These are phyloP conservation scores for Scheffersomyces parashehatae DNA, from an alignment of 1,139 yeast species.

Conservation along the genomic window DNA sequence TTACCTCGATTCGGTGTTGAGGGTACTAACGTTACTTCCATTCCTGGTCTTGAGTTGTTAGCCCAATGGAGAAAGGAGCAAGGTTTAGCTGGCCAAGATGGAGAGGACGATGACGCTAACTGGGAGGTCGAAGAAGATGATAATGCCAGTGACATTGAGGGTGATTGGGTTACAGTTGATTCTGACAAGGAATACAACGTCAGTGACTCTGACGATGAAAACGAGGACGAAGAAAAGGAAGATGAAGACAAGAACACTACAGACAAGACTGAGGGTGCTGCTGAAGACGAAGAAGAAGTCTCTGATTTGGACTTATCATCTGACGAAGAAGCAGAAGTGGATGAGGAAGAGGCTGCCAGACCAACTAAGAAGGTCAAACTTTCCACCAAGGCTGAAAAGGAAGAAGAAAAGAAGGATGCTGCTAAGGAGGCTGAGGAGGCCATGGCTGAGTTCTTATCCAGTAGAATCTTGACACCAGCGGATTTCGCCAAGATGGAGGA, in stretches of 20 bases:
- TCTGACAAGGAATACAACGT: slow-evolving; percentile 58
- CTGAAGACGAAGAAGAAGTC: slow-evolving; percentile 40
- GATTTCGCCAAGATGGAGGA: slow-evolving; percentile 95
- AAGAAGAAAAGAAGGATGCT: slow-evolving; percentile 7
- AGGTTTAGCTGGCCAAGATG: slow-evolving; percentile 46
- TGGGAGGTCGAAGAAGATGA: slow-evolving; percentile 50
- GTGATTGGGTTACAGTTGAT: slow-evolving; percentile 62
- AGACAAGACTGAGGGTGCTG: slow-evolving; percentile 56
- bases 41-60: slow-evolving; percentile 88
- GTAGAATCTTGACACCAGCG: slow-evolving; percentile 89
- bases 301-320: slow-evolving; percentile 40
- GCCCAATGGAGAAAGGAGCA: slow-evolving; percentile 85
- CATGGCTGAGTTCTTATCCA: slow-evolving; percentile 64
- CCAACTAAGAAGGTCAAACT: slow-evolving; percentile 27
- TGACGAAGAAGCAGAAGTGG: slow-evolving; percentile 13
- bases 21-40: slow-evolving; percentile 56
- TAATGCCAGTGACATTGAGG: slow-evolving; percentile 57
- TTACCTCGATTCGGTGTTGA: slow-evolving; percentile 76
- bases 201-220: slow-evolving; percentile 54
- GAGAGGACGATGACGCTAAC: slow-evolving; percentile 38
- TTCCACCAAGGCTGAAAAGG: slow-evolving; percentile 4
- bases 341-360: slow-evolving; percentile 21
- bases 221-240: slow-evolving; percentile 34
- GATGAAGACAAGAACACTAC: slow-evolving; percentile 34
- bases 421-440: slow-evolving; percentile 37